Evolutionary conservation across 2,329 filamentous ascomycete species (phyloP).

Genomic region (Akanthomyces lecanii): DNA sequence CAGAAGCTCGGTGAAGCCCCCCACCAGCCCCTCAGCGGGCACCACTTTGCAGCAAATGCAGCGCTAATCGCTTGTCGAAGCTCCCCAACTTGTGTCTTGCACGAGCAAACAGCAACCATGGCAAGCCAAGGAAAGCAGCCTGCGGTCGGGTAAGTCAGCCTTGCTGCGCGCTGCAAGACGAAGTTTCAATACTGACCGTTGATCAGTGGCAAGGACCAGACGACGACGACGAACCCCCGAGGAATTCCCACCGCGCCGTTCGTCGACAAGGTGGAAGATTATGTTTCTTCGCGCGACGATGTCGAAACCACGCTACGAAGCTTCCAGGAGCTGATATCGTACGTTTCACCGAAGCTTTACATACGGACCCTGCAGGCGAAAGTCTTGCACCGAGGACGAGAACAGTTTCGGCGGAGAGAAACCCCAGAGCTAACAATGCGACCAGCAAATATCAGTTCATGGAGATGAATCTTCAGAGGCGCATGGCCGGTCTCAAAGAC

Average conservation of each 20-base stretch:
- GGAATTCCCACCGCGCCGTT: slow-evolving; percentile 82
- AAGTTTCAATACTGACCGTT: background rate
- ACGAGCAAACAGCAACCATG: slow-evolving; percentile 30
- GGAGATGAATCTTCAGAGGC: slow-evolving; percentile 87
- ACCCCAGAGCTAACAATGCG: slow-evolving; percentile 17
- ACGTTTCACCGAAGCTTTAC: slow-evolving; percentile 29
- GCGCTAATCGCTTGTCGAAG: slow-evolving; percentile 28
- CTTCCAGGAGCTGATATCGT: slow-evolving; percentile 95
- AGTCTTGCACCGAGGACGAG: background rate
- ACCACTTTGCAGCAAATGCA: slow-evolving; percentile 25
- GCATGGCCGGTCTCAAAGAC: slow-evolving; percentile 76
- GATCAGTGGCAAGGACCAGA: slow-evolving; percentile 39
- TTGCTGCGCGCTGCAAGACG: no score
- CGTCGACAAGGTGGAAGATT: slow-evolving; percentile 85
- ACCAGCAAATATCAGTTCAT: slow-evolving; percentile 98
- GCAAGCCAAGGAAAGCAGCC: slow-evolving; percentile 38
- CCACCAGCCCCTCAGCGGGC: slow-evolving; percentile 28
- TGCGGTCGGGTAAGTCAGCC: slow-evolving; percentile 30
- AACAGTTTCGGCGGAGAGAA: background rate
- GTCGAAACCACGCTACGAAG: slow-evolving; percentile 76
- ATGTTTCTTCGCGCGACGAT: slow-evolving; percentile 71
- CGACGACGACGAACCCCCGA: slow-evolving; percentile 70
- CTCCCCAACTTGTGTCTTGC: slow-evolving; percentile 22
- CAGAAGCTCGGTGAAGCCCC: slow-evolving; percentile 20
- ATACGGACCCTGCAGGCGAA: background rate